A percentile compares a stretch with the other conserved stretches of the same genome.
These are phyloP conservation scores for Geosmithia flava DNA, from an alignment of 2,329 filamentous ascomycete species.

Conservation along the genomic window DNA sequence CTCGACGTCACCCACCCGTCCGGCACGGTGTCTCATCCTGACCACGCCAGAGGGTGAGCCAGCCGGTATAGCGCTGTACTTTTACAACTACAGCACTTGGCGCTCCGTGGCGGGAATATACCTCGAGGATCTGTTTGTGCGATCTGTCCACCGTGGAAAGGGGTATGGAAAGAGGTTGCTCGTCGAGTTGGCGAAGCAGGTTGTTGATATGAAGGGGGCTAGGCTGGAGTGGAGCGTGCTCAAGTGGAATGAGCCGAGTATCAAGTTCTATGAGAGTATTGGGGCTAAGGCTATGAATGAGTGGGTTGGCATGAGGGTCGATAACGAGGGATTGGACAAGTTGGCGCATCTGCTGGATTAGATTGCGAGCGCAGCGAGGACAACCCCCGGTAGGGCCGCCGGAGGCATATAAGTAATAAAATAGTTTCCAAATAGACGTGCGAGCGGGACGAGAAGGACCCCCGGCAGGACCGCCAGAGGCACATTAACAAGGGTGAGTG, in stretches of 20 bases:
- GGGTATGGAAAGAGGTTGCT: constrained; percentile 74
- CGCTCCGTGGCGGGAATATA: constrained; percentile 77
- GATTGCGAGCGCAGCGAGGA: not conserved
- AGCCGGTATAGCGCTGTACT: constrained; percentile 79
- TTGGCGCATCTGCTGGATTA: constrained; percentile 34
- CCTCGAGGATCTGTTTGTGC: constrained; percentile 86
- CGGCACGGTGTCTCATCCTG: constrained; percentile 66
- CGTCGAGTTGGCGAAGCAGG: constrained; percentile 66
- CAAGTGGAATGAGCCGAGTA: constrained; percentile 86
- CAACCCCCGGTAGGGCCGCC: not conserved
- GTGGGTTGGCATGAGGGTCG: constrained; percentile 67
- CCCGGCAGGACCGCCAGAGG: not conserved
- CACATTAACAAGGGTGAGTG: not conserved
- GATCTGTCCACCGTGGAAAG: constrained; percentile 53
- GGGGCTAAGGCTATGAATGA: constrained; percentile 56
- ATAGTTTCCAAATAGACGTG: not conserved
- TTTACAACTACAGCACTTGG: constrained; percentile 96
- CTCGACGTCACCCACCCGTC: constrained; percentile 41
- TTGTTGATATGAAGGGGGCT: constrained; percentile 56
- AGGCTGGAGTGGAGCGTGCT: constrained; percentile 84
- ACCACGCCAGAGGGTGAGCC: constrained; percentile 31
- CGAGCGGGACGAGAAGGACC: no score
- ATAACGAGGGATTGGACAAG: constrained; percentile 50
- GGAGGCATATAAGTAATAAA: not conserved
- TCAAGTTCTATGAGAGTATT: constrained; percentile 69